Base-by-base conservation (phyloP, 257 asterid genomes). In the Fraxinus anomala region DNA sequence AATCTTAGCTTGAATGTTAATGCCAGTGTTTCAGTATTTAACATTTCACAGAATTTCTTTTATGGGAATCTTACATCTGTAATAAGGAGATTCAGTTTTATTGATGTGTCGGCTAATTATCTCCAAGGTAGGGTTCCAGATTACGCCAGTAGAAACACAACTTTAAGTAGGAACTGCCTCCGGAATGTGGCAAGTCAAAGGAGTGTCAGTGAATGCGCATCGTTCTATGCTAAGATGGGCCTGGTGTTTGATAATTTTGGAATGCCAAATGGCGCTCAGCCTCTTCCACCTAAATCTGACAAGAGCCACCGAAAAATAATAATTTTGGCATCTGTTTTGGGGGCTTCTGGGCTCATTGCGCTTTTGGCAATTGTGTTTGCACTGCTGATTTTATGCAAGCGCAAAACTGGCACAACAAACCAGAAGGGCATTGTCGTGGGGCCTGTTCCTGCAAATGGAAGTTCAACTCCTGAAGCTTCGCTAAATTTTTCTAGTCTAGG, bases 221-320 rank as follows among this genome's bases (percentile, higher is more conserved):
- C 92, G 24, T 96, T 96, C 78, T 96, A 96, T 70, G 82, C 88
- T 7, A 90, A 79, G 19, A 87, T 94, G 81, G 92, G 89, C 74
- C 86, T 92, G 87, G 77, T 76, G 28, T 92, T 94, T 74, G 99
- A 96, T 85, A 87, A 90, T 84, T 91, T 92, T 81, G 98, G 99
- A 74, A 61, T 77, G 83, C 88, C 91, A 77, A 87, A 79, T 68
- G 81, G 74, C 63, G 72, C 85, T 3, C 82, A 75, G 70, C 82
- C 94, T 77, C 83, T 88, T 73, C 83, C 94, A 24, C 33, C 89
- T 21, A 83, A 81, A 49, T 85, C 93, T 47, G 26, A 74, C 36
- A 83, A 82, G 76, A 88, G 80, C 54, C 87, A 65, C 47, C 84
- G 79, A 73, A 80, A 80, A 72, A 19, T 13, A 73, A 88, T 92